A percentile compares a stretch with the other conserved stretches of the same genome.
Evolutionary conservation across 2,329 filamentous ascomycete genomes (phyloP).

Genomic region (Alternaria viburni): DNA sequence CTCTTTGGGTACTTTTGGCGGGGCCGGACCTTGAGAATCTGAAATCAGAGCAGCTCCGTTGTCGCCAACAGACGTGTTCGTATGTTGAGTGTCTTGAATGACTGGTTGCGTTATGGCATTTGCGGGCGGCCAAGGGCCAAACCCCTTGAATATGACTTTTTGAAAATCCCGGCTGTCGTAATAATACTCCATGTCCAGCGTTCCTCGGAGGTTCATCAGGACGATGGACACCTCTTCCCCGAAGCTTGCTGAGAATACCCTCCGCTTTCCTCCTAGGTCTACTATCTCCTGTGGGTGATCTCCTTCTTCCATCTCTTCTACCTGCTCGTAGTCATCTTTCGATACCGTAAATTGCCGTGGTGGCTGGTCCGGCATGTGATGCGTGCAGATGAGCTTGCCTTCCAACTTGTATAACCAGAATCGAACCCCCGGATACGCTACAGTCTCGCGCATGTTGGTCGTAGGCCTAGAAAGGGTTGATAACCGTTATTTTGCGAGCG

Average conservation of each 20-base stretch:
- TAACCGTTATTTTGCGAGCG: neutral
- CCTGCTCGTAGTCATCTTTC: neutral
- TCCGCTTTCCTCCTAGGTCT: neutral
- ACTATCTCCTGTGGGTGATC: neutral
- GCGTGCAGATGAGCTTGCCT: neutral
- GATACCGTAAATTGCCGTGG: neutral
- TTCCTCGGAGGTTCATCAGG: neutral
- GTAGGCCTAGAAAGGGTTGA: neutral
- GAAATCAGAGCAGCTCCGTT: neutral
- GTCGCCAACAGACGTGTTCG: neutral
- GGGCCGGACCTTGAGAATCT: neutral
- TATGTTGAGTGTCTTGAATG: neutral
- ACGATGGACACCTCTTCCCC: neutral
- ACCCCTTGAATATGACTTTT: neutral
- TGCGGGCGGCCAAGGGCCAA: neutral
- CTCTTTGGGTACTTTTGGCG: neutral
- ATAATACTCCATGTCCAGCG: neutral
- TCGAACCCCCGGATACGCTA: neutral
- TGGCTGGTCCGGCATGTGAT: neutral
- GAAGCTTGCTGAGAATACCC: neutral
- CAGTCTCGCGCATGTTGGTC: neutral
- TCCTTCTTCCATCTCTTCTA: neutral
- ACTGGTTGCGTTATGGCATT: neutral
- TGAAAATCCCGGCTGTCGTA: neutral
- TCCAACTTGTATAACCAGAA: neutral